Evolutionary conservation across 306 rosid genomes (phyloP).

Genomic region (Glycine soja): DNA sequence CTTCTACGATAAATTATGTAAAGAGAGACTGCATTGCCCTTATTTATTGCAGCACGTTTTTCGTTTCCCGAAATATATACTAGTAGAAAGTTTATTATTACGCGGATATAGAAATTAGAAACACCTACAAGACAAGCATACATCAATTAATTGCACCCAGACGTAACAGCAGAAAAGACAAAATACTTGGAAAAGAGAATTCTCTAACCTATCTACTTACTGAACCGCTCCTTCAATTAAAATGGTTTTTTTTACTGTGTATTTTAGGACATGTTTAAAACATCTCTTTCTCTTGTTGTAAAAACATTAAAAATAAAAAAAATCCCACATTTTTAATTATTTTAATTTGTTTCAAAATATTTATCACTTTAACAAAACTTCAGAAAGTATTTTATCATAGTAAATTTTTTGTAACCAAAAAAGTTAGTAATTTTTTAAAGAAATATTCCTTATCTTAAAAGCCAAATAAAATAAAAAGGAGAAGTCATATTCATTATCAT

Average conservation of each 20-base stretch:
- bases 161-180: background rate
- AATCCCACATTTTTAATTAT: background rate
- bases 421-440: background rate
- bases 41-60: conserved; percentile 24
- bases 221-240: background rate
- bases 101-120: background rate
- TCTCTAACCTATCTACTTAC: background rate
- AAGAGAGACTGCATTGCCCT: conserved; percentile 6
- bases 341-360: background rate
- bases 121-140: conserved; percentile 8
- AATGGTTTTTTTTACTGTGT: background rate
- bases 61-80: background rate
- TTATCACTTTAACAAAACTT: background rate
- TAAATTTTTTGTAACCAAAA: no score
- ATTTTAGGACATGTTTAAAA: background rate
- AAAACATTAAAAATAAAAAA: no score
- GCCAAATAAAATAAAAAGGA: no score
- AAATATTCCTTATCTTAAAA: background rate
- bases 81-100: background rate
- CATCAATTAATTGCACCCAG: background rate
- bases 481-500: no score
- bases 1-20: background rate
- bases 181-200: background rate
- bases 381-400: no score
- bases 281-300: background rate